Percentiles rank a stretch among this genome's conserved stretches.
These are phyloP conservation scores for Calonectria naviculata DNA, from an alignment of 2,329 filamentous ascomycete genomes.

Conservation along the genomic window DNA sequence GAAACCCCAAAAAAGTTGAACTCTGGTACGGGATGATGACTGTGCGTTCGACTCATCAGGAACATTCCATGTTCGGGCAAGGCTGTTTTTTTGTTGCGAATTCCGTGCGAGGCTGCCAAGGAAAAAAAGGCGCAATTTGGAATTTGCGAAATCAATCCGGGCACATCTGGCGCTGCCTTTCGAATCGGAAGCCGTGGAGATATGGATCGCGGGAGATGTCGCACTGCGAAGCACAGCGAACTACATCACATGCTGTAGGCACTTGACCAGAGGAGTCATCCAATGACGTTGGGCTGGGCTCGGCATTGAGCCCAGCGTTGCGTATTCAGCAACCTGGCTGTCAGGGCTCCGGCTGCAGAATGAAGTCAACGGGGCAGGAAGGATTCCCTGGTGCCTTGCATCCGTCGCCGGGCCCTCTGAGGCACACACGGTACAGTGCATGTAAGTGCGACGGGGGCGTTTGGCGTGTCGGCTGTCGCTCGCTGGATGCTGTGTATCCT, in stretches of 20 bases:
- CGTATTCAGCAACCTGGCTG: no score
- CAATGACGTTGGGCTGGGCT: constrained; percentile 15
- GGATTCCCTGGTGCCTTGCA: constrained; percentile 4
- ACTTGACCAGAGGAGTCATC: constrained; percentile 16
- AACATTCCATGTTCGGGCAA: not conserved
- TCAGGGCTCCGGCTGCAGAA: not conserved
- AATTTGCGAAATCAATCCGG: not conserved
- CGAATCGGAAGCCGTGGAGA: constrained; percentile 16
- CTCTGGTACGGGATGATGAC: not conserved
- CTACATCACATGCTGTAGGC: constrained; percentile 7
- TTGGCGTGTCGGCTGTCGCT: no score
- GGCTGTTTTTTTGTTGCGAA: not conserved
- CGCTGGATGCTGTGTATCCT: not conserved
- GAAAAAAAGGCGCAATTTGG: not conserved
- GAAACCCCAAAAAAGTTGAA: not conserved
- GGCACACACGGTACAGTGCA: not conserved
- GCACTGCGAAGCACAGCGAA: not conserved
- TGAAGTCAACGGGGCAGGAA: not conserved
- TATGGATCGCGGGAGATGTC: not conserved
- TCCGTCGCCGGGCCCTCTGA: not conserved
- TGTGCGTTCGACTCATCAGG: not conserved
- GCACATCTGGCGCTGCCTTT: not conserved
- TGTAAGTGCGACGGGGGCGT: not conserved
- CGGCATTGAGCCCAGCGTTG: not conserved
- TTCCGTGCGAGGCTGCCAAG: not conserved